Base-by-base conservation (phyloP, 495 filamentous ascomycete species). In the Lepraria neglecta region DNA sequence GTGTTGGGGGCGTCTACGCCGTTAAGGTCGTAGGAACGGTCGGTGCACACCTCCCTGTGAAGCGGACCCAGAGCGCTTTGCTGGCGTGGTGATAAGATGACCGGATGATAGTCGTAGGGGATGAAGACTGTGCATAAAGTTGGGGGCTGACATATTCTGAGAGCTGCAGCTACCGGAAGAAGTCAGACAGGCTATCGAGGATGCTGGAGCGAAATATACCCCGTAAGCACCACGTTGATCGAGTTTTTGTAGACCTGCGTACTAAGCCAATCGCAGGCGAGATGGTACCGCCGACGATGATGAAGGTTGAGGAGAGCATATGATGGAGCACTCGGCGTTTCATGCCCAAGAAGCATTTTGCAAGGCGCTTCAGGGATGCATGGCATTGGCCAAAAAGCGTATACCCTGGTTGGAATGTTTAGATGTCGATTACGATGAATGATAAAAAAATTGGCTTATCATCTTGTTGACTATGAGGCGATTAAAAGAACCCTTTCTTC, bases 1-100 rank as follows among this genome's bases (percentile, higher is more conserved):
- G 90, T 74, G 85, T 91, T 55, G 80, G 82, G 33, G 94, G 94
- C 38, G 85, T 90, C 50, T 98, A 98, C 77, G 94, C 94, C 27
- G 86, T 91, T 53, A 96, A 97, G 74, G 94, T 98, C 21, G 86
- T 84, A 12, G 92, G 92, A 59, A 76, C 79, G 66, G 82, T 87
- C 65, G 76, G 84, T 69, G 15, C 15, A 15, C 10, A 31, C 43
- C 3, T 28, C 38, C 47, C 19, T 48, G 9, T 12, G 21, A 33
- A 28, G 54, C 15, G 27, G 19, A 4, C 19, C 7, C 10, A 33
- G 3, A 14, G 24, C 17, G 35, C 9, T 35, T 6, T n/a, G 31
- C 11, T 19, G 9, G 6, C 12, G 15, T 35, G 19, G 7, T 38
- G 51, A 14, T 19, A 12, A 4, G 19, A 35, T 30, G 30, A 28